Conservation (phyloP, 164 flowering plant genomes). For the Magnolia officinalis region DNA sequence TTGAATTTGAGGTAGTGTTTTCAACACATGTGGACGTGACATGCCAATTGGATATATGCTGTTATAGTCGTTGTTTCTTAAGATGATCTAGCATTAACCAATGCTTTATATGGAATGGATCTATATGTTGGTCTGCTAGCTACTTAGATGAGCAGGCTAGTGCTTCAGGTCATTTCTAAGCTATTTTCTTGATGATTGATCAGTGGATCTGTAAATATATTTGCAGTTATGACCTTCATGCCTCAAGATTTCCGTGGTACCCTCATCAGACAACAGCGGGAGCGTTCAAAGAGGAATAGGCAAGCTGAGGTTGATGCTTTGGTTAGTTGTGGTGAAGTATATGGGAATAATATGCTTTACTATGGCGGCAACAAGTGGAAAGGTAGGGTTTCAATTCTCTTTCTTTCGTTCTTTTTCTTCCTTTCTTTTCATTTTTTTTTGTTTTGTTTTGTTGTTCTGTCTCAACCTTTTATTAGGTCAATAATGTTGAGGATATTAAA, state of each 20-base stretch:
- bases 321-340: constrained; percentile 79
- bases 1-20: neutral
- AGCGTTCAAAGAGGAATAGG: constrained; percentile 91
- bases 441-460: neutral
- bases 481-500: neutral
- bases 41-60: neutral
- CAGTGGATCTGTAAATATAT: constrained; percentile 27
- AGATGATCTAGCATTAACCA: neutral
- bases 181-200: constrained; percentile 24
- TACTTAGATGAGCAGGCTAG: neutral
- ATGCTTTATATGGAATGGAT: neutral
- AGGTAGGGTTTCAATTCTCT: constrained; percentile 37
- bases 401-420: neutral
- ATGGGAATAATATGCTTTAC: constrained; percentile 76
- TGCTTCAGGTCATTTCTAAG: constrained; percentile 20
- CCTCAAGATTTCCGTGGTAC: constrained; percentile 98
- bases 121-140: neutral
- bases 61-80: neutral
- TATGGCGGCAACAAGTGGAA: constrained; percentile 98
- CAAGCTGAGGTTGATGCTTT: constrained; percentile 83
- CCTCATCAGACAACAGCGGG: constrained; percentile 84
- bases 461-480: neutral
- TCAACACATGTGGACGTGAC: neutral
- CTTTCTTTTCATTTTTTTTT: neutral
- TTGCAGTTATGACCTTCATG: constrained; percentile 96